Evolutionary conservation across 371 early-diverging fungal species (phyloP).

Genomic region (Capillidium rhysosporum): DNA sequence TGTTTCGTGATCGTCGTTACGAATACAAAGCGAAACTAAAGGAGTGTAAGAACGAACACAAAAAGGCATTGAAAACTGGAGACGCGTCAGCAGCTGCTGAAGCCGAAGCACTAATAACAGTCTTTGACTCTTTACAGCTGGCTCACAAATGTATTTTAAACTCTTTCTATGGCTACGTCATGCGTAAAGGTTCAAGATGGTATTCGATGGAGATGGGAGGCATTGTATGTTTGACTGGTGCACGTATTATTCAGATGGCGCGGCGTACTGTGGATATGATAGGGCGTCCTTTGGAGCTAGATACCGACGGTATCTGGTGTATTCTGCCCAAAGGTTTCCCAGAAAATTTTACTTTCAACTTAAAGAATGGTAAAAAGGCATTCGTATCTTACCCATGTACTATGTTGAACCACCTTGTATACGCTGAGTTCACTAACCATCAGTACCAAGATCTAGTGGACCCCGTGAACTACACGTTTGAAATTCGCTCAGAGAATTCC

Average conservation of each 20-base stretch:
- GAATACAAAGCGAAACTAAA: constrained; percentile 93
- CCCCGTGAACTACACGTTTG: constrained; percentile 38
- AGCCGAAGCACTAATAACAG: constrained; percentile 81
- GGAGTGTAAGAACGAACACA: constrained; percentile 68
- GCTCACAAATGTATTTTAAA: constrained; percentile 99
- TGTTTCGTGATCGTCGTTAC: constrained; percentile 97
- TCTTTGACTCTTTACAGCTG: constrained; percentile 94
- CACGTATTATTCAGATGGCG: constrained; percentile 94
- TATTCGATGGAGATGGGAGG: constrained; percentile 99
- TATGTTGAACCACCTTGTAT: constrained; percentile 96
- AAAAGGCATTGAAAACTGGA: constrained; percentile 38
- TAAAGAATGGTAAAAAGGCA: constrained; percentile 53
- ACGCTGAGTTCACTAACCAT: constrained; percentile 92
- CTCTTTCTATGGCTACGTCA: constrained; percentile 99
- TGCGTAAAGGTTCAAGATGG: constrained; percentile 99
- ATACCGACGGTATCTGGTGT: constrained; percentile 99
- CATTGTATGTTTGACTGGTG: constrained; percentile 94
- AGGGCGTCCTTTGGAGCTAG: constrained; percentile 94
- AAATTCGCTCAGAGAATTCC: constrained; percentile 71
- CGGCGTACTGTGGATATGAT: constrained; percentile 82
- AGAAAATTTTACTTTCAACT: constrained; percentile 67
- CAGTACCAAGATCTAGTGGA: constrained; percentile 79
- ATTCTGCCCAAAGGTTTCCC: constrained; percentile 90
- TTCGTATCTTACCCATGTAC: constrained; percentile 89
- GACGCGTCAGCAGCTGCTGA: constrained; percentile 58